phyloP scores from a whole-genome alignment of 495 filamentous ascomycete genomes.

The Astrothelium subdiscretum region DNA sequence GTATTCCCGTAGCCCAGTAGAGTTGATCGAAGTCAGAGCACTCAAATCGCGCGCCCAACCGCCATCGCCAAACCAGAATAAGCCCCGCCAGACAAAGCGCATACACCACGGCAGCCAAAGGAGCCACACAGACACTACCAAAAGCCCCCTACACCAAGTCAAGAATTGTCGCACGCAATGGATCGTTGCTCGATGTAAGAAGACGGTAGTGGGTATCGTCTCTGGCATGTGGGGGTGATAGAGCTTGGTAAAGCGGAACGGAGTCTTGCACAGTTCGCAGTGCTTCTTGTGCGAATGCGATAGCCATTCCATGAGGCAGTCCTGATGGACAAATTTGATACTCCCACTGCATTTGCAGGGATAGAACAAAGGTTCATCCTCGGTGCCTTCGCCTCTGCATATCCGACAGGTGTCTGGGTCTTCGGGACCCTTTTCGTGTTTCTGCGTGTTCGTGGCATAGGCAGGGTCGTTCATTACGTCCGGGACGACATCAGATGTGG shows the following conservation, averaged over 20 bases:
- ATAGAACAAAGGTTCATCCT: slow-evolving; percentile 86
- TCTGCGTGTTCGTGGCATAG: slow-evolving; percentile 30
- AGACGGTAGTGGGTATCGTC: slow-evolving; percentile 64
- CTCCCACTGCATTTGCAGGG: slow-evolving; percentile 98
- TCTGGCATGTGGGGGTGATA: slow-evolving; percentile 90
- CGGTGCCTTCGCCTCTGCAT: slow-evolving; percentile 76
- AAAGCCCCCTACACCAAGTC: slow-evolving; percentile 60
- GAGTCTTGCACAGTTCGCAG: slow-evolving; percentile 97
- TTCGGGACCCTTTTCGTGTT: slow-evolving; percentile 14
- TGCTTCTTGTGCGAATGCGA: slow-evolving; percentile 97
- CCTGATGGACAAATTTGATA: slow-evolving; percentile 96
- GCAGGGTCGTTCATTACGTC: slow-evolving; percentile 60
- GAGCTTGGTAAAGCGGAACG: slow-evolving; percentile 94
- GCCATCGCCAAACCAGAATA: slow-evolving; percentile 95
- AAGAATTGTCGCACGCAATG: slow-evolving; percentile 59
- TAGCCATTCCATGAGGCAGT: slow-evolving; percentile 96
- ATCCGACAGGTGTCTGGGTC: slow-evolving; percentile 85
- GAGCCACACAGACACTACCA: slow-evolving; percentile 83
- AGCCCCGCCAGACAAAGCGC: slow-evolving; percentile 75
- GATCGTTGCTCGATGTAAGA: slow-evolving; percentile 59
- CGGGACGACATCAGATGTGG: slow-evolving; percentile 17
- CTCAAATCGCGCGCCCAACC: slow-evolving; percentile 48
- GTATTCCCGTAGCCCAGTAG: background rate
- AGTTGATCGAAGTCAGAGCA: background rate
- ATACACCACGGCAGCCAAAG: slow-evolving; percentile 81